A percentile compares a stretch with the other conserved stretches of the same genome.
Evolutionary conservation across 2,329 filamentous ascomycete species (phyloP).

Genomic region (Fusarium pilosicola): DNA sequence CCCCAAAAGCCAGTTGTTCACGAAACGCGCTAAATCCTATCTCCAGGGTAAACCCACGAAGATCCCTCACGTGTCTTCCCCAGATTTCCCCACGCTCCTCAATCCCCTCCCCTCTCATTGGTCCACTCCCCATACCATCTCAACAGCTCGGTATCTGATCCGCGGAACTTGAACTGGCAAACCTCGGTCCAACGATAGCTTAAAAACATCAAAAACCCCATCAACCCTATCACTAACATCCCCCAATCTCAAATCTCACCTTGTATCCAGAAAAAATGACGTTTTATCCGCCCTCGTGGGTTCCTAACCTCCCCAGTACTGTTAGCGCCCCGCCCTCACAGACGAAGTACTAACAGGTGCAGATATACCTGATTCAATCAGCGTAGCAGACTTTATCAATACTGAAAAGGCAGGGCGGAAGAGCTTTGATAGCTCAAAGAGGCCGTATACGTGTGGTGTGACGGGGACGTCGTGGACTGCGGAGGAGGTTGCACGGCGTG

Average conservation of each 20-base stretch:
- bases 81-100: conserved; percentile 1
- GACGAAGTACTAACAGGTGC: rapidly evolving
- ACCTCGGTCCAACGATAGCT: background rate
- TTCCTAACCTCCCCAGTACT: conserved; percentile 17
- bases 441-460: conserved; percentile 81
- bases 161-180: conserved; percentile 17
- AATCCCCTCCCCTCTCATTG: background rate
- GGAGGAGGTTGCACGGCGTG: conserved; percentile 70
- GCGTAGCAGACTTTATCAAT: conserved; percentile 81
- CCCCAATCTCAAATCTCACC: rapidly evolving
- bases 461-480: conserved; percentile 73
- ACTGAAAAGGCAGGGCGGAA: conserved; percentile 57
- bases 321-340: background rate
- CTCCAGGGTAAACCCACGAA: background rate
- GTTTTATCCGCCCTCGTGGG: conserved; percentile 21
- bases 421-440: conserved; percentile 69
- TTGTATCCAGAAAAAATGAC: background rate
- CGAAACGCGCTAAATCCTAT: too few relatives aligned
- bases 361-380: conserved; percentile 42
- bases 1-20: rapidly evolving
- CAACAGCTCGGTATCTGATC: conserved; percentile 3
- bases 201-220: background rate
- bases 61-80: conserved; percentile 4
- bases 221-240: background rate
- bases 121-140: background rate